Conservation (phyloP, 2,329 filamentous ascomycete genomes). For the Alternaria longipes region DNA sequence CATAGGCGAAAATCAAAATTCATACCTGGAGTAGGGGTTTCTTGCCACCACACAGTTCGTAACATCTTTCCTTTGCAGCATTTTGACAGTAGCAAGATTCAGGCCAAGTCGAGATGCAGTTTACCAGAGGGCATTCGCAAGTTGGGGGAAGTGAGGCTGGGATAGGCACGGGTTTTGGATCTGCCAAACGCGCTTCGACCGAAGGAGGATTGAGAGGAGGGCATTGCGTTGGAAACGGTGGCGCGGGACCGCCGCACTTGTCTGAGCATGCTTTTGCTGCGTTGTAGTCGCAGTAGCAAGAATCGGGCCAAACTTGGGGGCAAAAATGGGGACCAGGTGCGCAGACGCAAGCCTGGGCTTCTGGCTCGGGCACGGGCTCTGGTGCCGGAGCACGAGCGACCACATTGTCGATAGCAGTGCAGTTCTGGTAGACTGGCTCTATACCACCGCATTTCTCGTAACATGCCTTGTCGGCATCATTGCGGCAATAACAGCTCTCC, state of each 20-base stretch:
- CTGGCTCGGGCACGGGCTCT: neutral
- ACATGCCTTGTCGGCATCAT: conserved; percentile 25
- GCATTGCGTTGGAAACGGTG: conserved; percentile 12
- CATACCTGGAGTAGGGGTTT: conserved; percentile 22
- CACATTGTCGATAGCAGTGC: neutral
- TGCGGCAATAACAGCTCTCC: conserved; percentile 28
- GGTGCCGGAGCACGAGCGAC: neutral
- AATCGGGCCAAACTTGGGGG: conserved; percentile 34
- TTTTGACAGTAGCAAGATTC: conserved; percentile 45
- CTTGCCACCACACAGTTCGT: conserved; percentile 38
- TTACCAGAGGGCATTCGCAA: conserved; percentile 35
- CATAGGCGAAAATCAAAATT: no score
- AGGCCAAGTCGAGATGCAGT: conserved; percentile 36
- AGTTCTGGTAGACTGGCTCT: neutral
- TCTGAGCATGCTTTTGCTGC: conserved; percentile 26
- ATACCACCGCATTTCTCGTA: conserved; percentile 38
- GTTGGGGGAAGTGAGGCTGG: neutral
- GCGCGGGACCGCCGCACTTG: conserved; percentile 32
- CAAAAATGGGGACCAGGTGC: conserved; percentile 24
- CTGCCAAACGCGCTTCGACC: neutral
- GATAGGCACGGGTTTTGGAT: neutral
- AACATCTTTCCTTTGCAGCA: conserved; percentile 23
- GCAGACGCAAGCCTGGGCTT: conserved; percentile 21
- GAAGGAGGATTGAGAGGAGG: neutral
- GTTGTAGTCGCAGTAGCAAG: conserved; percentile 43